A percentile compares a stretch with the other conserved stretches of the same genome.
phyloP scores from a whole-genome alignment of 1,284 basidiomycete genomes.

The Sparassis latifolia region DNA sequence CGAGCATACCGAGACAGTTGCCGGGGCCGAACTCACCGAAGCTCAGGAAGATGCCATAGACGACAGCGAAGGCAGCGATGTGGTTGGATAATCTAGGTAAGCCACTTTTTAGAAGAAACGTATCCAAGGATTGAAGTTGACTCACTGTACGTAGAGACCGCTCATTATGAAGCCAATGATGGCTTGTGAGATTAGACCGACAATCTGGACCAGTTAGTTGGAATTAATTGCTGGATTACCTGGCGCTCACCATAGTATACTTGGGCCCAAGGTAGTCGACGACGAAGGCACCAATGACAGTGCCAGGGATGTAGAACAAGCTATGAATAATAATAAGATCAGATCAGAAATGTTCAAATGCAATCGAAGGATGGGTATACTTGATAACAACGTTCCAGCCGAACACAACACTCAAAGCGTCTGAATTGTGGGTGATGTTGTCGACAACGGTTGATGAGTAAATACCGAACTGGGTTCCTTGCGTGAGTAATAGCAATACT shows the following conservation, averaged over 20 bases:
- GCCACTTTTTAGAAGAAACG: neutral
- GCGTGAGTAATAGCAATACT: slow-evolving; percentile 1
- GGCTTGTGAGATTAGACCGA: slow-evolving; percentile 64
- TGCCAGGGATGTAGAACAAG: slow-evolving; percentile 77
- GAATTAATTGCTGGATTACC: neutral
- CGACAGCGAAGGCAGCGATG: slow-evolving; percentile 77
- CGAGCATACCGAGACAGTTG: slow-evolving; percentile 76
- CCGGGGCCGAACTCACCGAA: slow-evolving; percentile 80
- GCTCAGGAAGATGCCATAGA: slow-evolving; percentile 88
- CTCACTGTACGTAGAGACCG: slow-evolving; percentile 58
- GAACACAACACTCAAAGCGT: slow-evolving; percentile 52
- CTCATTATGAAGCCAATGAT: slow-evolving; percentile 83
- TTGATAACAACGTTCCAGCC: slow-evolving; percentile 79
- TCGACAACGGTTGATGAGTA: slow-evolving; percentile 79
- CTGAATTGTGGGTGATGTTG: slow-evolving; percentile 50
- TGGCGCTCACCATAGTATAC: slow-evolving; percentile 56
- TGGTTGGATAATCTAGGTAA: slow-evolving; percentile 44
- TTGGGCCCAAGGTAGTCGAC: slow-evolving; percentile 74
- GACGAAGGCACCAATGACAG: slow-evolving; percentile 71
- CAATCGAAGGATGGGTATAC: slow-evolving; percentile 77
- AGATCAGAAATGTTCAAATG: slow-evolving; percentile 15
- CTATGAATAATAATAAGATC: slow-evolving; percentile 27
- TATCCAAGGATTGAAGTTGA: neutral
- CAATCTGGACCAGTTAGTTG: slow-evolving; percentile 38
- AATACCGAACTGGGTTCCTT: slow-evolving; percentile 58